Conservation (phyloP, 1,284 basidiomycete species). For the Ganoderma boninense region DNA sequence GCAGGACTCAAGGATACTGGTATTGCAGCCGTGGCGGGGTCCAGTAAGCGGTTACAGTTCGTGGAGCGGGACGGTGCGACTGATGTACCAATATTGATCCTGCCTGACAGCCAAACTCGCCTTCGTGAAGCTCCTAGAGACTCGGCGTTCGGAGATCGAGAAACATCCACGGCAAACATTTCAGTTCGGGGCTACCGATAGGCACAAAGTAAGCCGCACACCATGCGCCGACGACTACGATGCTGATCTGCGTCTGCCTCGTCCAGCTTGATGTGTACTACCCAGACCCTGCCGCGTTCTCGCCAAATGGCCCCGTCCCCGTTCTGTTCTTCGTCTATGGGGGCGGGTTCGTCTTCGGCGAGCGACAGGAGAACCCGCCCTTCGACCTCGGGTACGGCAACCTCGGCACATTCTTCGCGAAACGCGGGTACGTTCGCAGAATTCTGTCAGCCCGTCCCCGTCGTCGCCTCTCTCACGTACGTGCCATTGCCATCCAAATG, state of each 20-base stretch:
- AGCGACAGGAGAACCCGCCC: constrained; percentile 53
- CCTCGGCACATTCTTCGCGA: constrained; percentile 65
- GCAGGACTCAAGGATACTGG: constrained; percentile 14
- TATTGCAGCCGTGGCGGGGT: constrained; percentile 18
- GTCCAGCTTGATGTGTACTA: constrained; percentile 66
- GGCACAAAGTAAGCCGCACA: constrained; percentile 67
- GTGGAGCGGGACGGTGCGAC: too few species aligned
- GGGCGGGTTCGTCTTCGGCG: constrained; percentile 63
- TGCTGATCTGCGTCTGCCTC: too few species aligned
- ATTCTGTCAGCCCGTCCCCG: too few species aligned
- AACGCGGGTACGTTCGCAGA: constrained; percentile 50
- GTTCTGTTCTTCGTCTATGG: constrained; percentile 73
- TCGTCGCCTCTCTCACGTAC: constrained; percentile 29
- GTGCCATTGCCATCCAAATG: too few species aligned
- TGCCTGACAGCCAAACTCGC: constrained; percentile 41
- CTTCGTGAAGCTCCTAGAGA: constrained; percentile 54
- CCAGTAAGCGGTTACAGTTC: constrained; percentile 24
- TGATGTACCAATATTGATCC: too few species aligned
- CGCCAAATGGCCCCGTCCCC: constrained; percentile 47
- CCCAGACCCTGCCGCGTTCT: constrained; percentile 44
- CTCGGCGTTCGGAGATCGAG: constrained; percentile 49
- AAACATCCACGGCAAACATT: constrained; percentile 57
- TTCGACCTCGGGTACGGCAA: constrained; percentile 59
- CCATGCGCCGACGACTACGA: too few species aligned
- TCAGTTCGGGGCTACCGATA: constrained; percentile 58